Base-by-base conservation (phyloP, 2,329 filamentous ascomycete species). In the Beauveria bassiana region DNA sequence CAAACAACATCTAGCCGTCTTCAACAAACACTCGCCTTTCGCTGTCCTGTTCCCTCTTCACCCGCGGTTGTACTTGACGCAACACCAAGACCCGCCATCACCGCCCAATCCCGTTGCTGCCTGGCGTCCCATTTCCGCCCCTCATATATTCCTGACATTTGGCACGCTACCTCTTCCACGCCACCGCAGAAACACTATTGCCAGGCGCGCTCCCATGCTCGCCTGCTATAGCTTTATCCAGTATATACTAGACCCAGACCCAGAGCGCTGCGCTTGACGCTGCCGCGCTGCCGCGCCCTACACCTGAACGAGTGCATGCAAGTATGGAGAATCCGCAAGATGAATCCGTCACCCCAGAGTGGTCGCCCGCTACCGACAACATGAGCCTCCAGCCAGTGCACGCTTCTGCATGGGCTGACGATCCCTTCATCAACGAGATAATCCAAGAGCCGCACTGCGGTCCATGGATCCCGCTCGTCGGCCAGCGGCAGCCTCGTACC, bases 61-160 rank as follows among this genome's bases (percentile, higher is more conserved):
- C 42, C 20, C 24, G 40, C 54, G 16, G 34, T 40, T 43, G 46
- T 59, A 40, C 47, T 59, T 38, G 26, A 34, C 57, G 38, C 57
- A 59, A 52, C 57, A 43, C 57, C 57, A 59, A 22, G 47, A 45
- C 57, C 57, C 57, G 56, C 47, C 46, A 59, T 59, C 46, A 59
- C 47, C 46, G n/a, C 47, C 57, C 46, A 52, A 59, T 52, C 47
- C 57, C 24, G 47, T 34, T 59, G 57, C 57, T 59, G 57, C 46
- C 57, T 58, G 47, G 38, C 57, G 38, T 47, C 26, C 38, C 47
- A 51, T 40, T 18, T 28, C 31, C 47, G 57, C 47, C 57, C 47
- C 24, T 34, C 47, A 52, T 38, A 51, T 47, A 20, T 26, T 20
- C 24, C 24, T 34, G 45, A 40, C 34, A 51, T 43, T n/a, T 31